These are phyloP conservation scores for Suillus spraguei DNA, from an alignment of 768 basidiomycete genomes.

Conservation along the genomic window DNA sequence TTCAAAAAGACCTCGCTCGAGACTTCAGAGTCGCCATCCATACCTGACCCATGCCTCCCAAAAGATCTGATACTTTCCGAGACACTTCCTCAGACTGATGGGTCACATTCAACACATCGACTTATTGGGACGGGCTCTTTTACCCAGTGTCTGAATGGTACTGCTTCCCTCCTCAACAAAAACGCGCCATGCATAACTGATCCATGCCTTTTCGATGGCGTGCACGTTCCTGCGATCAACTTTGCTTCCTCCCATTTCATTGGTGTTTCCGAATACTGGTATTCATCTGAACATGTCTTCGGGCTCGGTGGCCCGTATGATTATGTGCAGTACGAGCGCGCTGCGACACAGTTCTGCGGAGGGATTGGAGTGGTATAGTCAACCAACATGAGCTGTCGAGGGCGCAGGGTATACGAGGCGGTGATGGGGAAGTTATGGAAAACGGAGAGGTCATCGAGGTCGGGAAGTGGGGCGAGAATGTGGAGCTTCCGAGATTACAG, in stretches of 20 bases:
- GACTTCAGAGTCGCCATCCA: slow-evolving; percentile 33
- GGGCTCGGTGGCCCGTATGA: slow-evolving; percentile 95
- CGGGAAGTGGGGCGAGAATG: slow-evolving; percentile 69
- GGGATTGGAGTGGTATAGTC: slow-evolving; percentile 79
- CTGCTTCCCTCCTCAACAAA: slow-evolving; percentile 83
- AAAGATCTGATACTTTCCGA: slow-evolving; percentile 67
- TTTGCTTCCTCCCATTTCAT: slow-evolving; percentile 94
- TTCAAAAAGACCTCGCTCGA: slow-evolving; percentile 22
- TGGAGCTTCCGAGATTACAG: slow-evolving; percentile 84
- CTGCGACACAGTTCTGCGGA: slow-evolving; percentile 84
- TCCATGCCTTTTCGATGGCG: slow-evolving; percentile 93
- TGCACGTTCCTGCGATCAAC: slow-evolving; percentile 92
- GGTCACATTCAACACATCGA: slow-evolving; percentile 54
- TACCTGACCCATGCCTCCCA: slow-evolving; percentile 92
- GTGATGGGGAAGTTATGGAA: slow-evolving; percentile 66
- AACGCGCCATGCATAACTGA: slow-evolving; percentile 77
- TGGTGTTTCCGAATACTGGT: slow-evolving; percentile 99
- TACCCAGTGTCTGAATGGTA: slow-evolving; percentile 73
- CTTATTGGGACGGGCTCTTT: slow-evolving; percentile 91
- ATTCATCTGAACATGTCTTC: slow-evolving; percentile 96
- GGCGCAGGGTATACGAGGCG: slow-evolving; percentile 50
- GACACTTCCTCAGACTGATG: slow-evolving; percentile 45
- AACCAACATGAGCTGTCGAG: slow-evolving; percentile 59
- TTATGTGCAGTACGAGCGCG: slow-evolving; percentile 94
- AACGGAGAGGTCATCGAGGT: slow-evolving; percentile 62